phyloP scores from a whole-genome alignment of 2,329 filamentous ascomycete species.

The Claviceps humidiphila region DNA sequence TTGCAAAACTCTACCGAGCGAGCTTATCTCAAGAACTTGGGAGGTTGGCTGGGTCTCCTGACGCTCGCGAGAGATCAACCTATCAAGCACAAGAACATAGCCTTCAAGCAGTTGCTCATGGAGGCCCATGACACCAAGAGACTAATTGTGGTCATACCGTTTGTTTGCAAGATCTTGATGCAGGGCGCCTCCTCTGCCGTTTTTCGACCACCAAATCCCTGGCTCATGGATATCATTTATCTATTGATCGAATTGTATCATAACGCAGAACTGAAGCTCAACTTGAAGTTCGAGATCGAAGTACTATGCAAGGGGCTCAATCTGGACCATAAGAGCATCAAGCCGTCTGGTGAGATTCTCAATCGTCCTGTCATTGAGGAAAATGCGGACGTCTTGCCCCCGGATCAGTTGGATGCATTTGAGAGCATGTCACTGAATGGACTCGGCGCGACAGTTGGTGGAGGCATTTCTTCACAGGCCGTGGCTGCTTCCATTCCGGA shows the following conservation, averaged over 20 bases:
- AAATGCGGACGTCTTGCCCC: constrained; percentile 42
- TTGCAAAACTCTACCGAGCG: constrained; percentile 75
- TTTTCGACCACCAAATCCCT: constrained; percentile 90
- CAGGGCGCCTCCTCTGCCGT: constrained; percentile 77
- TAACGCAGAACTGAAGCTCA: constrained; percentile 83
- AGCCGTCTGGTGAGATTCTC: constrained; percentile 75
- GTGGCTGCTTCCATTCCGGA: constrained; percentile 75
- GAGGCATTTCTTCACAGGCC: constrained; percentile 62
- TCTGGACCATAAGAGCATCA: constrained; percentile 84
- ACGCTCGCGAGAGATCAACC: constrained; percentile 90
- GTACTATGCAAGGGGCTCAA: constrained; percentile 87
- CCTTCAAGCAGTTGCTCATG: constrained; percentile 88
- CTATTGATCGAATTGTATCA: constrained; percentile 89
- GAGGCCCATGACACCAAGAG: constrained; percentile 90
- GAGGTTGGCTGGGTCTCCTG: constrained; percentile 82
- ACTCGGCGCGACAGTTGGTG: constrained; percentile 53
- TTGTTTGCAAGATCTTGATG: constrained; percentile 88
- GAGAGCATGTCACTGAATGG: constrained; percentile 70
- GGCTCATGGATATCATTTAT: constrained; percentile 92
- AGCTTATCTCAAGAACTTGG: constrained; percentile 82
- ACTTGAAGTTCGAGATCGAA: constrained; percentile 97
- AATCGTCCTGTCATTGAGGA: constrained; percentile 57
- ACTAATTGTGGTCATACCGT: constrained; percentile 84
- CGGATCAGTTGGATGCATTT: constrained; percentile 65
- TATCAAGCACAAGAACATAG: constrained; percentile 91